A percentile compares a stretch with the other conserved stretches of the same genome.
Conservation (phyloP, 306 rosid genomes). For the Dalbergia cultrata region DNA sequence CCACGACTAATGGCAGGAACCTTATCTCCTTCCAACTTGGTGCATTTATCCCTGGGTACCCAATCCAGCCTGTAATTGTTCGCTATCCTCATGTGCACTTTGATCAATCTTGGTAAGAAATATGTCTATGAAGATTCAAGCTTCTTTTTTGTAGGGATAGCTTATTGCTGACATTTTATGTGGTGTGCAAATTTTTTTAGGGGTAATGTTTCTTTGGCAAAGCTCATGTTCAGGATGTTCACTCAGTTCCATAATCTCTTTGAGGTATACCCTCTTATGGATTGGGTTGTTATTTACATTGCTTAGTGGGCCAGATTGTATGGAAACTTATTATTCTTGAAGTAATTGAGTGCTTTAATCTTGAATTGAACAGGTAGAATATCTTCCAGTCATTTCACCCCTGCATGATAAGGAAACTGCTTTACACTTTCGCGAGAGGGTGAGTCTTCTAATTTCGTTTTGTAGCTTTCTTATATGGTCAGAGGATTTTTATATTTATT, state of each 20-base stretch:
- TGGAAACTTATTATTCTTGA: conserved; percentile 25
- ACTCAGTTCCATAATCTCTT: conserved; percentile 96
- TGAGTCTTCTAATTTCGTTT: conserved; percentile 54
- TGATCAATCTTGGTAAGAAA: conserved; percentile 93
- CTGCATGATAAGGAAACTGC: conserved; percentile 78
- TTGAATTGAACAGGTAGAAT: conserved; percentile 81
- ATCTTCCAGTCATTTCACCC: conserved; percentile 88
- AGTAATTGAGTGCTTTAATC: conserved; percentile 30
- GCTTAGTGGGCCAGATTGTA: conserved; percentile 18
- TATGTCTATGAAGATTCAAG: conserved; percentile 38
- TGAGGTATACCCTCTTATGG: conserved; percentile 67
- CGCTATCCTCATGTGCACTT: conserved; percentile 98
- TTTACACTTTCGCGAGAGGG: conserved; percentile 76
- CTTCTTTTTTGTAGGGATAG: conserved; percentile 38
- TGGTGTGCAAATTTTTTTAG: conserved; percentile 54
- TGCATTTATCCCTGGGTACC: conserved; percentile 86
- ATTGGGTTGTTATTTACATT: conserved; percentile 24
- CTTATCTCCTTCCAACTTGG: conserved; percentile 97
- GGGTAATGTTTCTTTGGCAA: conserved; percentile 85
- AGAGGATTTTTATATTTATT: conserved; percentile 7
- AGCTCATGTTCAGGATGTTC: conserved; percentile 94
- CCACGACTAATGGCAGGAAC: conserved; percentile 89
- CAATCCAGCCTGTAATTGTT: conserved; percentile 89
- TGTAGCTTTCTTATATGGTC: conserved; percentile 22
- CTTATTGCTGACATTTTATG: conserved; percentile 32